Base-by-base conservation (phyloP, 208 protist genomes). In the Acanthamoeba royreba region DNA sequence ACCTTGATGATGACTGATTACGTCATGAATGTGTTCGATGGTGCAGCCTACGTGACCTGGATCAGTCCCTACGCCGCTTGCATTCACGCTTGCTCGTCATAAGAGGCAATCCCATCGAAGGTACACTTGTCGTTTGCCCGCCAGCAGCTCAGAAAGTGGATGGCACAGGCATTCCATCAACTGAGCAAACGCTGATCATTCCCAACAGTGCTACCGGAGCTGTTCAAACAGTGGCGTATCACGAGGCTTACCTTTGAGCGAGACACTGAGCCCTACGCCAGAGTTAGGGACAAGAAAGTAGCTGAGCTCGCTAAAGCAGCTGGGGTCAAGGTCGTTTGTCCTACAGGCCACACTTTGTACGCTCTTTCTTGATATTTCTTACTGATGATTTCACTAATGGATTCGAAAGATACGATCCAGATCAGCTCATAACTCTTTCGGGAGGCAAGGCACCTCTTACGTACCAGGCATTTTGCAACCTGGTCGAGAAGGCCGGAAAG, bases 201-300 rank as follows among this genome's bases (percentile, higher is more conserved):
- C n/a, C n/a, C n/a, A n/a, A n/a, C n/a, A 46, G 87, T 92, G 25
- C 38, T 92, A 45, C 87, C 87, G 15, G 53, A 42, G 66, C 38
- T 52, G 25, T 92, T 81, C 33, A 25, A 55, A 25, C 11, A 90
- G 22, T 88, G 47, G 47, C 17, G 38, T 15, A 90, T 92, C 77
- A 92, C 87, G 87, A 28, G 28, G 25, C 77, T 92, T 15, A 55
- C 40, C 38, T 92, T 92, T 92, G 87, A 92, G 77, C 33, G 45
- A 13, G 87, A 92, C 69, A 92, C 87, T 91, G 87, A 92, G 38
- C 87, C 87, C n/a, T 92, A 92, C 43, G 87, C 87, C 77, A 92
- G 91, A 66, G n/a, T 88, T 13, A 88, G 81, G 40, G 81, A 77
- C 31, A n/a, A 61, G 11, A 77, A n/a, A 35, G 28, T 88, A 13